Percentiles rank a stretch among this genome's conserved stretches.
Evolutionary conservation across 306 rosid species (phyloP).

Genomic region (Cucumis melo): DNA sequence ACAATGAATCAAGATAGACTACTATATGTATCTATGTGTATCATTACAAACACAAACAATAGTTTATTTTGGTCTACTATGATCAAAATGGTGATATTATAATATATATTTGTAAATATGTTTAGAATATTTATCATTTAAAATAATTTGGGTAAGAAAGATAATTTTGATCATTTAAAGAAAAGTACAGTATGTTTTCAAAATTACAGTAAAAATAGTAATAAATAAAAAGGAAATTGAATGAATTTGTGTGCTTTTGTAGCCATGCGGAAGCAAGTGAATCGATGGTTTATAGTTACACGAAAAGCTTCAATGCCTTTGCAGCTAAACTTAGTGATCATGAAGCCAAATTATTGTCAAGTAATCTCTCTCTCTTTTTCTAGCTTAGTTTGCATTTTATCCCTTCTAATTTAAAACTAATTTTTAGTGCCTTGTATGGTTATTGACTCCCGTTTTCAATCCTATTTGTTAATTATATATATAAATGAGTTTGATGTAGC

Average conservation of each 20-base stretch:
- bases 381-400: neutral
- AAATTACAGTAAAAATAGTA: no score
- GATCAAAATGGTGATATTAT: no score
- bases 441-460: neutral
- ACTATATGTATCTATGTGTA: no score
- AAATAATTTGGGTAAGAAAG: no score
- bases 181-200: no score
- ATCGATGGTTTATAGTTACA: constrained; percentile 65
- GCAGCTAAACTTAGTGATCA: constrained; percentile 59
- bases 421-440: neutral
- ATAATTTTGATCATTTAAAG: no score
- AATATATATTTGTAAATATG: no score
- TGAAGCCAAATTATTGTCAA: constrained; percentile 46
- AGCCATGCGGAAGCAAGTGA: constrained; percentile 47
- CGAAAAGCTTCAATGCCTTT: constrained; percentile 76
- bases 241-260: neutral
- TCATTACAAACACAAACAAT: no score
- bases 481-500: constrained; percentile 13
- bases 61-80: no score
- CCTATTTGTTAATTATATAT: neutral
- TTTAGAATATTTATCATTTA: no score
- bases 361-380: constrained; percentile 2
- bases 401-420: neutral
- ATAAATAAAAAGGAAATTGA: no score
- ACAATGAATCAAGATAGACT: no score